Percentiles rank a stretch among this genome's conserved stretches.
phyloP scores from a whole-genome alignment of 2,329 filamentous ascomycete species.

The Fusarium denticulatum region DNA sequence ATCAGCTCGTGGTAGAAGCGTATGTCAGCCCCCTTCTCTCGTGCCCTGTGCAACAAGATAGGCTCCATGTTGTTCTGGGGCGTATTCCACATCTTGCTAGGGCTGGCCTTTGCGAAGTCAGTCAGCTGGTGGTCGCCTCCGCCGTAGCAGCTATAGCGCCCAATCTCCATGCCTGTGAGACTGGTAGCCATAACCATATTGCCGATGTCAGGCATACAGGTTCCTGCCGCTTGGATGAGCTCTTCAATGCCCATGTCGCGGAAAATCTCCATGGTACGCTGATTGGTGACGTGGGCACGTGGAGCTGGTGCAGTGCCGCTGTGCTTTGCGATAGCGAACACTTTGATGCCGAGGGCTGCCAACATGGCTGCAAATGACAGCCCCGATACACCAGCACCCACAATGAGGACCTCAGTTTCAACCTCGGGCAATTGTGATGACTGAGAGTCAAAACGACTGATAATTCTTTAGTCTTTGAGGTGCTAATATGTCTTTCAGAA shows the following conservation, averaged over 20 bases:
- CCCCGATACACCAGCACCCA: conserved; percentile 17
- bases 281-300: conserved; percentile 23
- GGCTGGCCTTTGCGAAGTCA: conserved; percentile 25
- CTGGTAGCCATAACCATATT: conserved; percentile 25
- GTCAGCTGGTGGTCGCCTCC: conserved; percentile 17
- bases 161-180: conserved; percentile 16
- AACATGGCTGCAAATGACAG: conserved; percentile 13
- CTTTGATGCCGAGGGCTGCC: not conserved
- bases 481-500: too few relatives aligned
- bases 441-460: not conserved
- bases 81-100: conserved; percentile 15
- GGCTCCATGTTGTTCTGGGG: conserved; percentile 12
- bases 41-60: not conserved
- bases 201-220: not conserved
- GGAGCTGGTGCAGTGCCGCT: conserved; percentile 18
- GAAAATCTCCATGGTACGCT: conserved; percentile 25
- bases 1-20: conserved; percentile 25
- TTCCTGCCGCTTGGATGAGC: conserved; percentile 4
- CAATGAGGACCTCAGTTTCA: conserved; percentile 18
- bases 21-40: conserved; percentile 15
- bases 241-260: conserved; percentile 19
- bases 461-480: not conserved
- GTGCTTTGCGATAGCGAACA: conserved; percentile 22
- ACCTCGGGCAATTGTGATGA: not conserved
- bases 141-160: conserved; percentile 21